Evolutionary conservation across 805 yeast genomes (phyloP), one percentile per base, ranked within the genome.

Genomic region (Brettanomyces bruxellensis): DNA sequence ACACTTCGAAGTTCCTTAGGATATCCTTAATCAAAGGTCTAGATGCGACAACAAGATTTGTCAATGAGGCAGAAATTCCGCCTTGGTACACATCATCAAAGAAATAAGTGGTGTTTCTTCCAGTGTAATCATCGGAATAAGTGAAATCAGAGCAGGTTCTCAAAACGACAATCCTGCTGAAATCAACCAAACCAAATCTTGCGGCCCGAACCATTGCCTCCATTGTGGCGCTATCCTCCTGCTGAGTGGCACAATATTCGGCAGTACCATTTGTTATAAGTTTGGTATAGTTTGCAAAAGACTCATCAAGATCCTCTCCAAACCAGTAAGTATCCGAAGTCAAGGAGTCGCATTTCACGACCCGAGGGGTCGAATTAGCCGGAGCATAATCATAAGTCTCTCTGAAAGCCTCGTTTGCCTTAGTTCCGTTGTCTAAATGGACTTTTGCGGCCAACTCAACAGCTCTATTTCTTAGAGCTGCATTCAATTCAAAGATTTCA

Each of bases 151-250:
- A 75, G 51, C 76, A 76, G 42, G 83, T 68, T 68, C 85, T 76
- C 77, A 78, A 66, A 25, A 78, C 67, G 11, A 79, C 76, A 49
- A 80, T 68, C 63, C 85, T 72, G 49, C 71, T 63, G 59, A 64
- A 80, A 59, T 78, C 83, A 45, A 75, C 77, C 49, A 78, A 67
- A 8, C 81, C 83, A 52, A 66, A 68, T 49, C 65, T 66, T 49
- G 75, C 75, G 56, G 73, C 70, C 66, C 86, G 73, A 41, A 76
- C 54, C 47, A 80, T 61, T 7, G 78, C 76, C 59, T 79, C 84
- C 56, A 80, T 70, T 13, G 81, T 67, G 14, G 86, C 86, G 57
- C 78, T 76, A 58, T 81, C 86, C 61, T 81, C 86, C 61, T 79
- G 84, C 46, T 81, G 83, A 40, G 83, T 73, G 39, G 79, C 58